Percentiles rank a stretch among this genome's conserved stretches.
phyloP scores from a whole-genome alignment of 2,329 filamentous ascomycete genomes.

The Tolypocladium inflatum region DNA sequence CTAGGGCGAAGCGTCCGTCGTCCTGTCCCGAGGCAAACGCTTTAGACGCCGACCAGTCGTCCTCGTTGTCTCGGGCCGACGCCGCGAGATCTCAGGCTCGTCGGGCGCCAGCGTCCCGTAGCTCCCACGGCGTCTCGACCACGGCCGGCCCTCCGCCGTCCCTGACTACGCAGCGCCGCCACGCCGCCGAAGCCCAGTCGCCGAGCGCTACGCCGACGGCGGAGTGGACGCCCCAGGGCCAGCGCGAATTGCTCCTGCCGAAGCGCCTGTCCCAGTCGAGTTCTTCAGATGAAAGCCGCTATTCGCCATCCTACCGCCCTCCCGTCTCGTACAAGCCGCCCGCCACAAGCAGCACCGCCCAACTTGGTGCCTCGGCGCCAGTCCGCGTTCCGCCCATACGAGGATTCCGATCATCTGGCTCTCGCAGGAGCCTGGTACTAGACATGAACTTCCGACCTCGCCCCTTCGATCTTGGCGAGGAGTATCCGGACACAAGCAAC shows the following conservation, averaged over 20 bases:
- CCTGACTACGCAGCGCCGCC: constrained; percentile 21
- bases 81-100: constrained; percentile 22
- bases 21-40: constrained; percentile 10
- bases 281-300: constrained; percentile 38
- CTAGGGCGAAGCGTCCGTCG: constrained; percentile 5
- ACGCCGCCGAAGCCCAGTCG: constrained; percentile 17
- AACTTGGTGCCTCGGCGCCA: constrained; percentile 21
- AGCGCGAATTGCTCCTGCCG: constrained; percentile 37
- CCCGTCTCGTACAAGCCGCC: constrained; percentile 42
- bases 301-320: constrained; percentile 26
- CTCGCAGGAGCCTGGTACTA: constrained; percentile 42
- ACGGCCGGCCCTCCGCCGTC: constrained; percentile 20
- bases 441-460: constrained; percentile 41
- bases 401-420: constrained; percentile 45
- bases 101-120: constrained; percentile 28
- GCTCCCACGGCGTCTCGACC: constrained; percentile 23
- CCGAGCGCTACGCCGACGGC: constrained; percentile 11
- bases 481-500: constrained; percentile 32
- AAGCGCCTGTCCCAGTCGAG: constrained; percentile 29
- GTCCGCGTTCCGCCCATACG: constrained; percentile 44
- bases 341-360: constrained; percentile 17
- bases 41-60: constrained; percentile 10
- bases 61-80: constrained; percentile 14
- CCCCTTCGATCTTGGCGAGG: constrained; percentile 34
- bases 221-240: constrained; percentile 22